Percentiles rank a stretch among this genome's conserved stretches.
Evolutionary conservation across 2,329 filamentous ascomycete species (phyloP).

Genomic region (Penicillium freii): DNA sequence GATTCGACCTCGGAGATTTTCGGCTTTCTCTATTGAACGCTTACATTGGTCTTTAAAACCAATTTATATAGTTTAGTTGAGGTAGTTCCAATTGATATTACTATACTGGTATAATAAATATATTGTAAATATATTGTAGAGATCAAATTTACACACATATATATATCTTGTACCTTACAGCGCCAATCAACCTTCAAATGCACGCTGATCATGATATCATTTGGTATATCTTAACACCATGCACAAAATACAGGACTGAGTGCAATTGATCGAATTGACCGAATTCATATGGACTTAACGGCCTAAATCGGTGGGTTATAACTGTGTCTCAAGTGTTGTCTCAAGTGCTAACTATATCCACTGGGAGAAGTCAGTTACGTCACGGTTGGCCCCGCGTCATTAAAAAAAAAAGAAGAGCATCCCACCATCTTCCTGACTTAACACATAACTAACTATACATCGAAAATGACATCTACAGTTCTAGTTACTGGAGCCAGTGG

Average conservation of each 20-base stretch:
- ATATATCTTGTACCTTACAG: neutral
- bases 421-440: constrained; percentile 1
- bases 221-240: neutral
- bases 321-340: neutral
- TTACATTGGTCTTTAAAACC: neutral
- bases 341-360: neutral
- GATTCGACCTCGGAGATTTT: constrained; percentile 15
- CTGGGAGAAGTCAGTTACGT: constrained; percentile 25
- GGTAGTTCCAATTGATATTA: no score
- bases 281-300: neutral
- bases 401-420: neutral
- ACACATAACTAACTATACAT: neutral
- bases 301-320: neutral
- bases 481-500: constrained; percentile 83
- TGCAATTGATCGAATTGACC: neutral
- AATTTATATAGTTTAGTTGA: neutral
- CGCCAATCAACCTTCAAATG: neutral
- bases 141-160: neutral
- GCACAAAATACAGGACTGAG: neutral
- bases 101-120: no score
- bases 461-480: constrained; percentile 53
- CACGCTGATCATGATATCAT: neutral
- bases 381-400: constrained; percentile 17
- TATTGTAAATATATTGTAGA: neutral
- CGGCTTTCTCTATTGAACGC: constrained; percentile 7